Base-by-base conservation (phyloP, 2,329 filamentous ascomycete species). In the Penicillium sp. region DNA sequence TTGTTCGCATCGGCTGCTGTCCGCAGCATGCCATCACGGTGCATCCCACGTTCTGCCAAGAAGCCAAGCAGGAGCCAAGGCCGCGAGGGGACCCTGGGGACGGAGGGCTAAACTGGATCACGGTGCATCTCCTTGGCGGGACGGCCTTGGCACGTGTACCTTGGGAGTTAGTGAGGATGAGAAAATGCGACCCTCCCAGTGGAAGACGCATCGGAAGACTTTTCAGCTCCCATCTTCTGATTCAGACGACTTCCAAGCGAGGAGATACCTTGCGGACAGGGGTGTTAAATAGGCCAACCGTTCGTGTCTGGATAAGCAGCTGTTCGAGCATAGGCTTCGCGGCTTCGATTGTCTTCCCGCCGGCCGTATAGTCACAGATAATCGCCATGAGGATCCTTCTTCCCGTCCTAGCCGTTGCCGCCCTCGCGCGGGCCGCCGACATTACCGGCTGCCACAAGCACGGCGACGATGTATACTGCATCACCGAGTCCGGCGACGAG, bases 361-460 rank as follows among this genome's bases (percentile, higher is more conserved):
- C 17, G 15, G 38, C 26, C 3, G 35, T 17, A 31, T 45, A 58
- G 50, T 55, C 11, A 5, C 31, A 35, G 31, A 35, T 35, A 35
- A 35, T 19, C 44, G 19, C 38, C 26, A 62, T 62, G 60, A 62
- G 21, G 8, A 46, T 58, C 35, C 9, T 62, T 29, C 13, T 62
- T 47, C 31, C 55, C 31, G 50, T 62, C 23, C 55, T 62, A 29
- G 44, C 56, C 55, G 21, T 57, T 64, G 23, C 19, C 52, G 38
- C 64, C 55, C 26, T 66, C 15, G 63, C 61, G 68, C 45, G 63
- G 70, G 54, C 64, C 9, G 82, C 84, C 1, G 82, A 83, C 1
- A 75, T 87, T 1, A 85, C 84, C 3, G 79, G 74, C 1, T 88
- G 86, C 61, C 83, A 85, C 69, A 70, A 72, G n/a, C 83, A 86